Base-by-base conservation (phyloP, 805 yeast genomes). In the Jamesozyma piceae region DNA sequence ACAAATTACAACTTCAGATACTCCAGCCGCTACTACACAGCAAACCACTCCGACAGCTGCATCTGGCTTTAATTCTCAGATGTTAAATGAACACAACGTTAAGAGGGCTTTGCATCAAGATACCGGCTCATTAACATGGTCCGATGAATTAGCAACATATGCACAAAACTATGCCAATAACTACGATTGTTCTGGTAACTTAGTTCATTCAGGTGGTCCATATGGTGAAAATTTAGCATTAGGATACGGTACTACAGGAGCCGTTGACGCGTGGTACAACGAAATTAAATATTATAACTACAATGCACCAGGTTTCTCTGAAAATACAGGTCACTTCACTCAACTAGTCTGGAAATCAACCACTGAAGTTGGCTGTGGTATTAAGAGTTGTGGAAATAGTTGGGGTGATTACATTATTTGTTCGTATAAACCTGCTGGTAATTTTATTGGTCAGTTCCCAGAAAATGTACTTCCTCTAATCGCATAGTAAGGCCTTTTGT, bases 181-280 rank as follows among this genome's bases (percentile, higher is more conserved):
- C 8, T 73, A 73, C 53, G 71, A 69, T 38, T 71, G 78, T 58
- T 74, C 79, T 6, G 86, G 82, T 49, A 62, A 67, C 42, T 67
- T 82, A 50, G 61, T 70, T 15, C 90, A 83, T 63, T 78, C 87
- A 18, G 68, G 71, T 30, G 50, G 51, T 15, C 38, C 43, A 35
- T 80, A 79, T 58, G 92, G 92, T 65, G 90, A 83, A 60, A 83
- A 83, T 65, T 69, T 83, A 50, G 89, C 88, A 15, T 73, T 77
- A 33, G 90, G 87, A 47, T 72, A 72, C 50, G 45, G 54, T 20
- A 53, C 61, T 18, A 39, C 47, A 17, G 57, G 57, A 35, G 74
- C 73, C 18, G 82, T 81, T 32, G 80, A 79, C 46, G 78, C 82
- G 34, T 83, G 92, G 92, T 82, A 82, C 63, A 62, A 67, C 45